Evolutionary conservation across 2,329 filamentous ascomycete genomes (phyloP).

Genomic region (Chaetothyriales sp.): DNA sequence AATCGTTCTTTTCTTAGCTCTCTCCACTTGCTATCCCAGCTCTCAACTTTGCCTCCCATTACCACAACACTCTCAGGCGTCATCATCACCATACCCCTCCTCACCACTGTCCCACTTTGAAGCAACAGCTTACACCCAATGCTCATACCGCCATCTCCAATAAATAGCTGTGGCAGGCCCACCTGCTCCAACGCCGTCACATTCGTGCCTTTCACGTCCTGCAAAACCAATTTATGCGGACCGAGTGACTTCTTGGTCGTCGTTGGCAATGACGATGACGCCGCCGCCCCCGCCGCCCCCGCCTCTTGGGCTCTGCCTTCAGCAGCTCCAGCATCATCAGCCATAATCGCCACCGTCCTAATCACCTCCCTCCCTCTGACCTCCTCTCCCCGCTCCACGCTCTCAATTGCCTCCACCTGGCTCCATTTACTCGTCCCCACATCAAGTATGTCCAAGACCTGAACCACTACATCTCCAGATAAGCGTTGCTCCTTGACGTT

Average conservation of each 20-base stretch:
- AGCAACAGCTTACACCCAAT: conserved; percentile 78
- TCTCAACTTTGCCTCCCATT: conserved; percentile 78
- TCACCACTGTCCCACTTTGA: conserved; percentile 49
- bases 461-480: conserved; percentile 52
- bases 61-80: conserved; percentile 55
- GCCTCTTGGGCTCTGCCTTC: conserved; percentile 1
- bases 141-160: conserved; percentile 34
- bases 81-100: conserved; percentile 66
- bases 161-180: background rate
- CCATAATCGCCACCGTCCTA: conserved; percentile 48
- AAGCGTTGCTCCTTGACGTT: conserved; percentile 45
- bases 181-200: conserved; percentile 54
- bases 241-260: conserved; percentile 29
- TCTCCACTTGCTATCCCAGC: conserved; percentile 64
- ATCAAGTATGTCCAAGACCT: conserved; percentile 78
- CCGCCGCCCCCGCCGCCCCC: conserved; percentile 2
- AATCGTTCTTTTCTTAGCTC: conserved; percentile 57
- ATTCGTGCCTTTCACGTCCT: conserved; percentile 60
- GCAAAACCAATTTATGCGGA: conserved; percentile 67
- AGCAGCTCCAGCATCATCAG: conserved; percentile 20
- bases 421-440: conserved; percentile 68
- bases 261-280: background rate
- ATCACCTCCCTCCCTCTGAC: conserved; percentile 66
- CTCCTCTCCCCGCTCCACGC: conserved; percentile 37
- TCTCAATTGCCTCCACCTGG: conserved; percentile 60